These are phyloP conservation scores for Rosa rugosa DNA, from an alignment of 306 rosid genomes.

Conservation along the genomic window DNA sequence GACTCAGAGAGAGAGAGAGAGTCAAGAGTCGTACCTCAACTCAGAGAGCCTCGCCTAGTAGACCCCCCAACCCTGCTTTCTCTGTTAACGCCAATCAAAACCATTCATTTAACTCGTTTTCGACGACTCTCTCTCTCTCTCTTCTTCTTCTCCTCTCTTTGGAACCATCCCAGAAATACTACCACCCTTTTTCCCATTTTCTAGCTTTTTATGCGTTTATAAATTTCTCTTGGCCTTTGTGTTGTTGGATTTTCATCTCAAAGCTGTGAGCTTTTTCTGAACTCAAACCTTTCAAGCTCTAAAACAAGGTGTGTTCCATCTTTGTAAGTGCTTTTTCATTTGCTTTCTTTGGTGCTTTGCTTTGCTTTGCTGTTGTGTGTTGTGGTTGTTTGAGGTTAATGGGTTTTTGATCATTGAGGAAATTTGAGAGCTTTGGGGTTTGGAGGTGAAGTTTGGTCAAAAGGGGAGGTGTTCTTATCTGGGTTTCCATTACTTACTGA, in stretches of 20 bases:
- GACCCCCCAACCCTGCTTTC: slow-evolving; percentile 1
- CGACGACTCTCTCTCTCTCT: slow-evolving; percentile 30
- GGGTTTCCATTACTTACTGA: not conserved
- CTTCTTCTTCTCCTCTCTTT: not conserved
- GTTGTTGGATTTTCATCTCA: slow-evolving; percentile 9
- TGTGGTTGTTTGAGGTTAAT: not conserved
- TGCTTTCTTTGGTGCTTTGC: not conserved
- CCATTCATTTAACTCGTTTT: slow-evolving; percentile 31
- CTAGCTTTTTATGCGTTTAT: not conserved
- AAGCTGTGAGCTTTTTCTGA: slow-evolving; percentile 6
- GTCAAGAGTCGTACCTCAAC: not conserved
- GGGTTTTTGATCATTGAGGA: slow-evolving; percentile 6
- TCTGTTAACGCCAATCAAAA: slow-evolving; percentile 9
- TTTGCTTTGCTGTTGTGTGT: not conserved
- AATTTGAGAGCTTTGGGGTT: not conserved
- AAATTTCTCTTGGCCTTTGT: not conserved
- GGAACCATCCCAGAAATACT: slow-evolving; percentile 23
- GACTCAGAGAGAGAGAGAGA: not conserved
- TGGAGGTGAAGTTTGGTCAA: not conserved
- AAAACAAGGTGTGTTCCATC: slow-evolving; percentile 18
- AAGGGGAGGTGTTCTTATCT: not conserved
- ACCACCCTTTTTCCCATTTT: not conserved
- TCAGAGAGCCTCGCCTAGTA: not conserved
- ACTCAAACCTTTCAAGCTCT: slow-evolving; percentile 12
- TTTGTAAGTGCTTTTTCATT: not conserved